Conservation (phyloP, 805 yeast genomes). For the Metschnikowia gruessii region DNA sequence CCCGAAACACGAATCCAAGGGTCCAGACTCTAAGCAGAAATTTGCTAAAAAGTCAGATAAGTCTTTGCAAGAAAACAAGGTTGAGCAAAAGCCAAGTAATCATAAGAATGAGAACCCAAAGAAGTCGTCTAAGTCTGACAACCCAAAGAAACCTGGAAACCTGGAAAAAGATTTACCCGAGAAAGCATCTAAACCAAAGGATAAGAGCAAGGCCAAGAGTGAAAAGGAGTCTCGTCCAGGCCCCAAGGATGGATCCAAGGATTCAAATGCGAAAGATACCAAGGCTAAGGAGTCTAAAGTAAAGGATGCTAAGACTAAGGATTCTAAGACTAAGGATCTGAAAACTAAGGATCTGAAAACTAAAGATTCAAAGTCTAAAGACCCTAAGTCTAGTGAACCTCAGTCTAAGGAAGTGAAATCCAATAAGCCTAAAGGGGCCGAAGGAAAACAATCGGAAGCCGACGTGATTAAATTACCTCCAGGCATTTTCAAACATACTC, state of each 20-base stretch:
- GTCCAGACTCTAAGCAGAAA: neutral
- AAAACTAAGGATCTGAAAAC: neutral
- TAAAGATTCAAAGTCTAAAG: neutral
- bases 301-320: neutral
- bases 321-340: neutral
- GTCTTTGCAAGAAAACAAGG: neutral
- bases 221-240: too few species aligned
- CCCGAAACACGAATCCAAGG: neutral
- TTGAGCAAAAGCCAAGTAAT: neutral
- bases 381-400: neutral
- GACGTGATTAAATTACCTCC: constrained; percentile 20
- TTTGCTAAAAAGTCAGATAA: neutral
- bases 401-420: neutral
- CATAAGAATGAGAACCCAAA: neutral
- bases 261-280: too few species aligned
- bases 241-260: too few species aligned
- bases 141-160: neutral
- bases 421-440: neutral
- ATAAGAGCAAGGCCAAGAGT: neutral
- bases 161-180: neutral
- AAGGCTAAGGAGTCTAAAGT: too few species aligned
- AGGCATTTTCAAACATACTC: constrained; percentile 30
- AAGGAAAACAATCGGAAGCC: neutral
- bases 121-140: neutral
- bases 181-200: neutral